Evolutionary conservation across 306 rosid genomes (phyloP).

Genomic region (Clitoria ternatea): DNA sequence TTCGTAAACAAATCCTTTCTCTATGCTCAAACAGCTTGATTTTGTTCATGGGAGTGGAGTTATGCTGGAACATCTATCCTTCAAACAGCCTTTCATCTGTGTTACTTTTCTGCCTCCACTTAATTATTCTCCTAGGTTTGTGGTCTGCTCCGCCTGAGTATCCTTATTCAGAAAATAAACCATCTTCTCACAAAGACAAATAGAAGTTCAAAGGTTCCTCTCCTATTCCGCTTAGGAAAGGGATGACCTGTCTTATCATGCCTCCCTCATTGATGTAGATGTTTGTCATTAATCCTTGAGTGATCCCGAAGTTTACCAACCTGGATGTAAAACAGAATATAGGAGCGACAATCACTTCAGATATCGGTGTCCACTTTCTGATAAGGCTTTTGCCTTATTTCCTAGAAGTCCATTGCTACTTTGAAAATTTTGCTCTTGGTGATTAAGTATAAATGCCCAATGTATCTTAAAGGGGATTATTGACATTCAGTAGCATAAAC

Average conservation of each 20-base stretch:
- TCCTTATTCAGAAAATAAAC: slow-evolving; percentile 47
- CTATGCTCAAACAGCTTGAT: slow-evolving; percentile 46
- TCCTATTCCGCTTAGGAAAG: slow-evolving; percentile 6
- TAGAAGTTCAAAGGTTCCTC: slow-evolving; percentile 23
- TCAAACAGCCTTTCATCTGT: slow-evolving; percentile 59
- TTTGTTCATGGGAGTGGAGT: slow-evolving; percentile 74
- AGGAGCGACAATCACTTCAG: neutral
- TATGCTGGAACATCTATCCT: slow-evolving; percentile 92
- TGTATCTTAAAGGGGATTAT: neutral
- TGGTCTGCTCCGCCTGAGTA: slow-evolving; percentile 68
- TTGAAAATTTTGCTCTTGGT: neutral
- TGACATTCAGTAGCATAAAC: neutral
- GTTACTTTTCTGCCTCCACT: slow-evolving; percentile 62
- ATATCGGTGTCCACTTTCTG: neutral
- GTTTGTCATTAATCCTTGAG: slow-evolving; percentile 23
- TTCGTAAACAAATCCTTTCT: slow-evolving; percentile 13
- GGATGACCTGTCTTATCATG: neutral
- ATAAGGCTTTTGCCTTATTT: neutral
- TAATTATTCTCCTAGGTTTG: slow-evolving; percentile 68
- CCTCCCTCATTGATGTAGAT: slow-evolving; percentile 14
- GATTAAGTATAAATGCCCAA: neutral
- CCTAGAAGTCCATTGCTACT: neutral
- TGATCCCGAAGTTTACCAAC: slow-evolving; percentile 1
- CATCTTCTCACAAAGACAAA: slow-evolving; percentile 40
- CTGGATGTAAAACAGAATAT: slow-evolving; percentile 8